Conservation (phyloP, 2,329 filamentous ascomycete species). For the Pyricularia sp. region DNA sequence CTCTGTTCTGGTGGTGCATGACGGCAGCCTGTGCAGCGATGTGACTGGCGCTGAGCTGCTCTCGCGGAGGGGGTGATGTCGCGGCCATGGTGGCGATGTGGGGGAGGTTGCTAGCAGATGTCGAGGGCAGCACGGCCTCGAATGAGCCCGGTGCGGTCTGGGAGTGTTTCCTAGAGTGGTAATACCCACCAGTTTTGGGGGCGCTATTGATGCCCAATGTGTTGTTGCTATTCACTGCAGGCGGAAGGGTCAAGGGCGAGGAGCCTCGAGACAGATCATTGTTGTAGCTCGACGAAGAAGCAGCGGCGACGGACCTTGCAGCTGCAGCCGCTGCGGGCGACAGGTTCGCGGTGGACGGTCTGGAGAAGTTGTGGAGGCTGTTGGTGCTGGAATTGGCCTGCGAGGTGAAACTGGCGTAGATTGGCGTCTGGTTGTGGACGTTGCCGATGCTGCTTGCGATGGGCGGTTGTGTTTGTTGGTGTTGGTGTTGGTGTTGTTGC, state of each 20-base stretch:
- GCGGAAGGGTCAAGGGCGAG: constrained; percentile 12
- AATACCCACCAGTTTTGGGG: constrained; percentile 15
- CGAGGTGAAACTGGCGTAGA: constrained; percentile 37
- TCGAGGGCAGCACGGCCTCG: constrained; percentile 61
- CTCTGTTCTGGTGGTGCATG: constrained; percentile 48
- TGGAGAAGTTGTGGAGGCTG: constrained; percentile 49
- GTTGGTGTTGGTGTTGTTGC: constrained; percentile 16
- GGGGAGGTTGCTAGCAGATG: constrained; percentile 44
- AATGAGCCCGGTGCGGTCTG: constrained; percentile 64
- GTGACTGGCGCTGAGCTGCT: constrained; percentile 55
- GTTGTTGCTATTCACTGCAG: constrained; percentile 10
- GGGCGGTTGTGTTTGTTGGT: constrained; percentile 31
- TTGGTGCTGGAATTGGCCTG: constrained; percentile 37
- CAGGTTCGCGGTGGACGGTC: constrained; percentile 30
- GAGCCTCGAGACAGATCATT: constrained; percentile 2
- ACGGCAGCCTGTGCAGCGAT: constrained; percentile 73
- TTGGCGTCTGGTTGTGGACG: constrained; percentile 26
- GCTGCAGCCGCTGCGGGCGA: constrained; percentile 19
- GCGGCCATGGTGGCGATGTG: constrained; percentile 31
- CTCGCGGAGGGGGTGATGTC: constrained; percentile 15
- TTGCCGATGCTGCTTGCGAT: constrained; percentile 11
- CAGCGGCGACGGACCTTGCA: constrained; percentile 7
- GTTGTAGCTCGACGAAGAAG: constrained; percentile 1
- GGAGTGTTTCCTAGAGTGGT: constrained; percentile 56
- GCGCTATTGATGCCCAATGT: constrained; percentile 17